Conservation (phyloP, 495 filamentous ascomycete species). For the Lichina pygmaea region DNA sequence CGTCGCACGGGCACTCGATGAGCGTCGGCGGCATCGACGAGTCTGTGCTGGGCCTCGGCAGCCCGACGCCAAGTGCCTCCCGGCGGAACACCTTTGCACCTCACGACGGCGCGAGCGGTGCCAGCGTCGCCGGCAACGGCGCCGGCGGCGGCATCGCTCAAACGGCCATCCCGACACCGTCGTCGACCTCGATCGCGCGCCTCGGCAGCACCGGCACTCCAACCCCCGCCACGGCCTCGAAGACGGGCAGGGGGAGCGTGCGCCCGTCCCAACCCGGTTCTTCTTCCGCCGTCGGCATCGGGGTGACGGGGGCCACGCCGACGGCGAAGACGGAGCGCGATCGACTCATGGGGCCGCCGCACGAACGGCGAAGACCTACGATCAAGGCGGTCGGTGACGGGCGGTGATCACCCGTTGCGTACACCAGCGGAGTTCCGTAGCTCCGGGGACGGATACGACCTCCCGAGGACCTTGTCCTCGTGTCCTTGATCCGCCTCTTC, state of each 20-base stretch:
- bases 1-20: slow-evolving; percentile 4
- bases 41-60: slow-evolving; percentile 10
- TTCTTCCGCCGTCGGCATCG: too few species aligned
- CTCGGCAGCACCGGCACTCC: too few species aligned
- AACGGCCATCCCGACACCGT: too few species aligned
- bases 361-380: slow-evolving; percentile 1
- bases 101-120: not conserved
- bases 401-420: not conserved
- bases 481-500: too few species aligned
- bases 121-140: not conserved
- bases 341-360: not conserved
- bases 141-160: not conserved
- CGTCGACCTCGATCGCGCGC: too few species aligned
- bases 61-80: not conserved
- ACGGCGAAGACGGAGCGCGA: not conserved
- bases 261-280: too few species aligned
- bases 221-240: too few species aligned
- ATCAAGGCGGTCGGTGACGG: too few species aligned
- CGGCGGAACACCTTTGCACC: not conserved
- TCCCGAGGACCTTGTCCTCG: too few species aligned
- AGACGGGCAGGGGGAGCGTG: too few species aligned
- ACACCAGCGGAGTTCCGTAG: too few species aligned
- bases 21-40: slow-evolving; percentile 12
- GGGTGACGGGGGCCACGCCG: not conserved
- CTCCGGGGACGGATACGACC: too few species aligned